phyloP scores from a whole-genome alignment of 345 rosid species.

The Mangifera indica region DNA sequence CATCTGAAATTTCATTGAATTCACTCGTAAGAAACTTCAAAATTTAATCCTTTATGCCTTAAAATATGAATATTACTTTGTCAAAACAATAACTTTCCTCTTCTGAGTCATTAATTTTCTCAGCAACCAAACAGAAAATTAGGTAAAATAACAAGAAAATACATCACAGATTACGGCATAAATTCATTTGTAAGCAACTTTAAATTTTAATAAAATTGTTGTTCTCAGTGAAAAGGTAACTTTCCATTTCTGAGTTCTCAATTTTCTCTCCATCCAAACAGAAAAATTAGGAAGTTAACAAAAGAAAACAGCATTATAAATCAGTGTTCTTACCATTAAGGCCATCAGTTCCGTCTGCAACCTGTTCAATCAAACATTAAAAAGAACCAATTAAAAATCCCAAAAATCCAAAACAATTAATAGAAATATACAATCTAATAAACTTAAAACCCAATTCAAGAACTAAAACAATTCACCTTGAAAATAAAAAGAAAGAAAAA shows the following conservation, averaged over 20 bases:
- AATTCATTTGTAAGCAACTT: too few relatives aligned
- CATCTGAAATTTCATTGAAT: constrained; percentile 45
- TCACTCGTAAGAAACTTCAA: neutral
- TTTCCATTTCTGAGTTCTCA: neutral
- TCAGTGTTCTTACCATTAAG: constrained; percentile 59
- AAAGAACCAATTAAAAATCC: neutral
- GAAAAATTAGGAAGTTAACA: neutral
- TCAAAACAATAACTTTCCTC: neutral
- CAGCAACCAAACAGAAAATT: too few relatives aligned
- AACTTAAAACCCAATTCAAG: neutral
- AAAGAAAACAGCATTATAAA: neutral
- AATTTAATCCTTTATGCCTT: neutral
- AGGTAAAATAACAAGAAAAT: too few relatives aligned
- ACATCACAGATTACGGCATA: too few relatives aligned
- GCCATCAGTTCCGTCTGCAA: constrained; percentile 94
- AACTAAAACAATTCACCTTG: neutral
- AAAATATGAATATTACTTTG: too few relatives aligned
- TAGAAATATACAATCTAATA: neutral
- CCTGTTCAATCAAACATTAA: constrained; percentile 39
- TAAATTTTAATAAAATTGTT: too few relatives aligned
- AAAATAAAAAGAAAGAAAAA: neutral
- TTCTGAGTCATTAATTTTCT: neutral
- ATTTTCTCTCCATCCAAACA: constrained; percentile 10
- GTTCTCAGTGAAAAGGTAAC: too few relatives aligned
- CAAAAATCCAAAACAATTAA: neutral